Percentiles rank a stretch among this genome's conserved stretches.
phyloP scores from a whole-genome alignment of 2,329 filamentous ascomycete species.

The Coleophoma cylindrospora region DNA sequence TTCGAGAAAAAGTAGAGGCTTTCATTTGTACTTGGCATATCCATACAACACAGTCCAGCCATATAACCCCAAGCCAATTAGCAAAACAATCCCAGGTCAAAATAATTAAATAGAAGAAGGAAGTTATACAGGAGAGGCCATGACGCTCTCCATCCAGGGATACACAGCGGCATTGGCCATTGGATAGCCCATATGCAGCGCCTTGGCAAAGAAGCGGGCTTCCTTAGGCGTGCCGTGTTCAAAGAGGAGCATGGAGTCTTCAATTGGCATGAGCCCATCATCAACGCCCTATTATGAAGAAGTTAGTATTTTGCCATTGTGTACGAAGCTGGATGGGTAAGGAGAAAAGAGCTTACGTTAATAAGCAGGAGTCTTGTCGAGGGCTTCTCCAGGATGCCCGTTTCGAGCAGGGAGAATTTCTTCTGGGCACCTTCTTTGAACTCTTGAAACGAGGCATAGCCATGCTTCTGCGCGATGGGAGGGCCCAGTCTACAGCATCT shows the following conservation, averaged over 20 bases:
- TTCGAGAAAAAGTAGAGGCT: too few relatives aligned
- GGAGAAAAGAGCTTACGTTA: constrained; percentile 39
- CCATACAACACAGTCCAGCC: too few relatives aligned
- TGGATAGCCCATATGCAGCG: constrained; percentile 66
- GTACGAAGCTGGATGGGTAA: neutral
- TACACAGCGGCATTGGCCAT: constrained; percentile 51
- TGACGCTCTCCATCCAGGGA: constrained; percentile 55
- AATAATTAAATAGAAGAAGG: too few relatives aligned
- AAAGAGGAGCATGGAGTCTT: constrained; percentile 60
- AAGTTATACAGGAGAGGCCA: constrained; percentile 2
- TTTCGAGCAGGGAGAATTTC: constrained; percentile 59
- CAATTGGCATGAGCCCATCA: constrained; percentile 64
- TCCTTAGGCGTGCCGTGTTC: constrained; percentile 63
- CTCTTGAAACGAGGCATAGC: constrained; percentile 50
- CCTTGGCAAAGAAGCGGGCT: constrained; percentile 51
- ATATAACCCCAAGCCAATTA: too few relatives aligned
- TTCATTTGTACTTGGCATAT: too few relatives aligned
- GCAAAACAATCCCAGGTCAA: too few relatives aligned
- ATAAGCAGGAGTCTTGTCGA: constrained; percentile 54
- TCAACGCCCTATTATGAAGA: constrained; percentile 42
- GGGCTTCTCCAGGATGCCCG: constrained; percentile 49
- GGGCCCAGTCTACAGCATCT: constrained; percentile 37
- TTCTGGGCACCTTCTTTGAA: constrained; percentile 49
- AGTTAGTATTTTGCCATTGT: neutral
- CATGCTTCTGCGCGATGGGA: constrained; percentile 57